Conservation (phyloP, 208 protist genomes). For the Acanthamoeba lugdunensis region DNA sequence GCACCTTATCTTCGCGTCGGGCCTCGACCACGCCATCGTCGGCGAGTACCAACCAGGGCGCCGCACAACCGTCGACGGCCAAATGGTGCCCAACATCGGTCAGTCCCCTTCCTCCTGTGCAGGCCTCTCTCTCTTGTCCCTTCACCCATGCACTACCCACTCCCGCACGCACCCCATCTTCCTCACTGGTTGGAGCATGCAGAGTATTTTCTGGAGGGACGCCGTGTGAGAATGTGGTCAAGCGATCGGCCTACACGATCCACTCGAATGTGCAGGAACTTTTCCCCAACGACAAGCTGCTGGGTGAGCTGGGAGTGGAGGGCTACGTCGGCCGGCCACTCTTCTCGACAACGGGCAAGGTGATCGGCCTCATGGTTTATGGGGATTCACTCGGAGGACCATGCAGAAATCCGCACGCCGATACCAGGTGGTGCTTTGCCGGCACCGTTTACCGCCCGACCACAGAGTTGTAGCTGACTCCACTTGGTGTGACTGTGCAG, state of each 20-base stretch:
- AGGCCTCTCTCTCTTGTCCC: neutral
- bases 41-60: neutral
- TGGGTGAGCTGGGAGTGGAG: conserved; percentile 40
- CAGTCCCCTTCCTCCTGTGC: neutral
- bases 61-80: conserved; percentile 23
- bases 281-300: conserved; percentile 7
- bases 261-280: neutral
- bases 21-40: conserved; percentile 57
- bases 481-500: too few species aligned
- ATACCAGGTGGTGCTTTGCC: too few species aligned
- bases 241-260: neutral
- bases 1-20: neutral
- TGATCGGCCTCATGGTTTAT: conserved; percentile 42
- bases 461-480: too few species aligned
- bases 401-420: conserved; percentile 33
- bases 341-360: conserved; percentile 24
- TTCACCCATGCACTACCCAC: neutral
- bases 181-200: neutral
- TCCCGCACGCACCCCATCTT: too few species aligned
- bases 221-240: conserved; percentile 43
- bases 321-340: conserved; percentile 43
- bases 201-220: conserved; percentile 43
- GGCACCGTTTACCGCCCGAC: too few species aligned
- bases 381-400: neutral
- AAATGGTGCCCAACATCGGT: conserved; percentile 34